A percentile compares a stretch with the other conserved stretches of the same genome.
Conservation (phyloP, 176 grass and related monocot species). For the Oryza brachyantha region DNA sequence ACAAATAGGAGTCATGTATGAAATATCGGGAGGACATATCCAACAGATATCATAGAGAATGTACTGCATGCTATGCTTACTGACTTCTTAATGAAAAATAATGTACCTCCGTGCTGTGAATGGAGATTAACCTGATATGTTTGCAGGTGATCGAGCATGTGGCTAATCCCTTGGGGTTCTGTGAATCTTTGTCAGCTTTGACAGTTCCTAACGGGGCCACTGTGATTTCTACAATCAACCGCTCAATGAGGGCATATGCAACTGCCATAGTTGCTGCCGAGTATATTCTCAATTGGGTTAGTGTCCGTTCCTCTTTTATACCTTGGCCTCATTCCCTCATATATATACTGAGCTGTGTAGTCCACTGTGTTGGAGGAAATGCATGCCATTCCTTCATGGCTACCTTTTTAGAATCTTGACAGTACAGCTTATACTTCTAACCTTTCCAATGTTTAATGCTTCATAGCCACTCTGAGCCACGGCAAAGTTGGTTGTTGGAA, state of each 20-base stretch:
- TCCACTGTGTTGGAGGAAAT: slow-evolving; percentile 8
- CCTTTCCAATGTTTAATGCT: neutral
- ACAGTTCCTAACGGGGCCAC: slow-evolving; percentile 65
- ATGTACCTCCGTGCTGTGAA: neutral
- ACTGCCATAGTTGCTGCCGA: slow-evolving; percentile 84
- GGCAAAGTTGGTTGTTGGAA: neutral
- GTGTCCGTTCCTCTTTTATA: slow-evolving; percentile 8
- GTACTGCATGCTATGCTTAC: neutral
- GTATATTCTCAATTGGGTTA: slow-evolving; percentile 92
- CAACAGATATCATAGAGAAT: neutral
- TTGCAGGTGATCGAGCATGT: slow-evolving; percentile 98
- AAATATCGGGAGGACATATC: neutral
- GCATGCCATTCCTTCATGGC: neutral
- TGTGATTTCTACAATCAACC: slow-evolving; percentile 91
- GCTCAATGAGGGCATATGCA: slow-evolving; percentile 89
- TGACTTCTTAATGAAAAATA: slow-evolving; percentile 2
- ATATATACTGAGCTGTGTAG: slow-evolving; percentile 16
- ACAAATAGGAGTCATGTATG: neutral
- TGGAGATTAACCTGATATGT: slow-evolving; percentile 19
- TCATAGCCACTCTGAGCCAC: neutral
- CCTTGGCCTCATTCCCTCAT: slow-evolving; percentile 4
- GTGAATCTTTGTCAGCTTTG: slow-evolving; percentile 71
- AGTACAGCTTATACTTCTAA: neutral
- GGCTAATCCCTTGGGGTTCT: slow-evolving; percentile 71
- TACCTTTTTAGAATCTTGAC: slow-evolving; percentile 17